phyloP scores from a whole-genome alignment of 768 basidiomycete genomes.

The Russula lepida region DNA sequence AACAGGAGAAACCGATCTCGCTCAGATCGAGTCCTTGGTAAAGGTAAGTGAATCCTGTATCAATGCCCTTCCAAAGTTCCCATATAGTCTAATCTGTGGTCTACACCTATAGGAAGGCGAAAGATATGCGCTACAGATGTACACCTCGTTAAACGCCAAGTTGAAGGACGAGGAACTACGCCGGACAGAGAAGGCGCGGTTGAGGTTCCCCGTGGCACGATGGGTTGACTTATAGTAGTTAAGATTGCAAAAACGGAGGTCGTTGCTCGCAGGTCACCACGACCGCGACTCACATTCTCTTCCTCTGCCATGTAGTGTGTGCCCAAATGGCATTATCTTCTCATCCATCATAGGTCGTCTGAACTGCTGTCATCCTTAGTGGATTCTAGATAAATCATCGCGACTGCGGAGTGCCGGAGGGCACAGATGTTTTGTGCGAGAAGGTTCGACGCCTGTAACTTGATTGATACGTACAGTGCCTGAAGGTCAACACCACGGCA shows the following conservation, averaged over 20 bases:
- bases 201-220: slow-evolving; percentile 35
- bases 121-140: slow-evolving; percentile 51
- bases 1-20: slow-evolving; percentile 44
- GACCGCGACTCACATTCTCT: too few species aligned
- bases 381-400: too few species aligned
- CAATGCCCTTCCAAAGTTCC: neutral
- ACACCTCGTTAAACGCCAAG: slow-evolving; percentile 49
- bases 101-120: slow-evolving; percentile 47
- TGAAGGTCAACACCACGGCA: too few species aligned
- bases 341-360: neutral
- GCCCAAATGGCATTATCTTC: neutral
- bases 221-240: neutral
- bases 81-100: neutral
- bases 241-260: neutral
- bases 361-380: neutral
- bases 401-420: too few species aligned
- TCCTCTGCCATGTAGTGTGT: neutral
- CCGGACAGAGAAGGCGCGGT: slow-evolving; percentile 50
- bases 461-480: too few species aligned
- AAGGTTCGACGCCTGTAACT: neutral
- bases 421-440: too few species aligned
- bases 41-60: slow-evolving; percentile 35
- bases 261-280: neutral
- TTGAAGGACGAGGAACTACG: slow-evolving; percentile 57
- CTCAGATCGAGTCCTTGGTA: slow-evolving; percentile 43